Conservation (phyloP, 805 yeast genomes). For the Candida ortonii region DNA sequence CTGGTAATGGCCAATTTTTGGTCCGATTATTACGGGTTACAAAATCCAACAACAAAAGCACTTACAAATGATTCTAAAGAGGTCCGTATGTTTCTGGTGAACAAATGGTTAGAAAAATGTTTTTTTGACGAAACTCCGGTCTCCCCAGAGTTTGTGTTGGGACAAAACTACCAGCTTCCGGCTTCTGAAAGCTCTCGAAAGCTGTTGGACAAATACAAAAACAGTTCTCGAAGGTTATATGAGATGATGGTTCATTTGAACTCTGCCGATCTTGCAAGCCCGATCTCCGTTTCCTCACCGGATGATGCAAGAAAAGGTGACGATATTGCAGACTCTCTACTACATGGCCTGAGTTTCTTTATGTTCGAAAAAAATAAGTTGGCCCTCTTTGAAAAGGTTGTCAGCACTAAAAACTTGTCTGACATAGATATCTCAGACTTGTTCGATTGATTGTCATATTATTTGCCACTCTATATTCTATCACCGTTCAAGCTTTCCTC, state of each 20-base stretch:
- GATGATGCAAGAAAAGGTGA: constrained; percentile 46
- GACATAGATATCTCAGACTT: no score
- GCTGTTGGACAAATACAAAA: constrained; percentile 6
- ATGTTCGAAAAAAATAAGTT: constrained; percentile 39
- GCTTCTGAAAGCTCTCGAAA: background rate
- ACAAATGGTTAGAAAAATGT: constrained; percentile 24
- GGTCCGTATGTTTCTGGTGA: constrained; percentile 26
- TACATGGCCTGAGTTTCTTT: constrained; percentile 55
- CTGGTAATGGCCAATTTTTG: constrained; percentile 32
- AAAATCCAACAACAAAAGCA: constrained; percentile 1
- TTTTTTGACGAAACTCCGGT: constrained; percentile 4
- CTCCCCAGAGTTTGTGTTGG: constrained; percentile 2
- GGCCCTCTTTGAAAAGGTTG: constrained; percentile 9
- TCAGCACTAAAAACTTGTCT: no score
- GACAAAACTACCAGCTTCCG: constrained; percentile 2
- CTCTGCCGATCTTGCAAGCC: constrained; percentile 9
- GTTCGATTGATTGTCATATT: no score
- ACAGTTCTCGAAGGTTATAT: constrained; percentile 25
- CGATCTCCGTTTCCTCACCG: constrained; percentile 9
- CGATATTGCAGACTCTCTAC: constrained; percentile 63
- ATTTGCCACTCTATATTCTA: no score
- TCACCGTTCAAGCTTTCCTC: constrained; percentile 16
- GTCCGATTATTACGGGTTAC: constrained; percentile 13
- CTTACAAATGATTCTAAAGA: constrained; percentile 25
- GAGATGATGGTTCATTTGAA: constrained; percentile 28